Conservation (phyloP, 345 rosid species). For the Brassica incana region DNA sequence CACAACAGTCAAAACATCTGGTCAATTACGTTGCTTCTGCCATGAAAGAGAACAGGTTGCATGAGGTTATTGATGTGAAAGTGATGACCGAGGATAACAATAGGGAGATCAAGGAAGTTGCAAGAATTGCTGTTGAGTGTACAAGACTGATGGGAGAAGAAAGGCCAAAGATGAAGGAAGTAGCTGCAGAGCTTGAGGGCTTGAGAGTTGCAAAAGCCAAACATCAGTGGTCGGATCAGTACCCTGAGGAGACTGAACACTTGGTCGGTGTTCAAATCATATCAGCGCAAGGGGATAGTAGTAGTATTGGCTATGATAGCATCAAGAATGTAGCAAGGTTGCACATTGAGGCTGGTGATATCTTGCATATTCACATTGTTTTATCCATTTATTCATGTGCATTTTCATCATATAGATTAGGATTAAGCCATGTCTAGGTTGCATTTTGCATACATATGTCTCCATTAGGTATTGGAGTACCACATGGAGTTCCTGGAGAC, state of each 20-base stretch:
- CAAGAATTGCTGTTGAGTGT: not conserved
- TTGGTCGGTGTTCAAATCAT: not conserved
- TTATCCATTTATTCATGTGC: too few relatives aligned
- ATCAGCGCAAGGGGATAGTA: not conserved
- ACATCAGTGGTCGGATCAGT: not conserved
- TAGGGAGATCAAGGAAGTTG: not conserved
- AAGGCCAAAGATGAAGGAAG: not conserved
- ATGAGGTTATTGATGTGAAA: not conserved
- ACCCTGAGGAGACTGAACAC: not conserved
- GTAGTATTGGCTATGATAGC: conserved; percentile 13
- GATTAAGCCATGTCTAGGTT: too few relatives aligned
- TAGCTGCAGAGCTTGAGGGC: not conserved
- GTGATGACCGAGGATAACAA: not conserved
- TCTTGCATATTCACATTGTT: too few relatives aligned
- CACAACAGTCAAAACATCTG: not conserved
- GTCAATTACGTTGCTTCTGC: not conserved
- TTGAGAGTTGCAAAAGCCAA: not conserved
- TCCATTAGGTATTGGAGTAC: too few relatives aligned
- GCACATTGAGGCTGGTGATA: conserved; percentile 12
- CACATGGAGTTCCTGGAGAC: too few relatives aligned
- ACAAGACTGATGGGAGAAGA: not conserved
- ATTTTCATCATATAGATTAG: too few relatives aligned
- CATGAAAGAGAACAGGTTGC: not conserved
- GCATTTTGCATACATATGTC: too few relatives aligned
- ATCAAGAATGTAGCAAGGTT: not conserved